Percentiles rank a stretch among this genome's conserved stretches.
These are phyloP conservation scores for Cyberlindnera mississippiensis DNA, from an alignment of 805 yeast genomes.

Conservation along the genomic window DNA sequence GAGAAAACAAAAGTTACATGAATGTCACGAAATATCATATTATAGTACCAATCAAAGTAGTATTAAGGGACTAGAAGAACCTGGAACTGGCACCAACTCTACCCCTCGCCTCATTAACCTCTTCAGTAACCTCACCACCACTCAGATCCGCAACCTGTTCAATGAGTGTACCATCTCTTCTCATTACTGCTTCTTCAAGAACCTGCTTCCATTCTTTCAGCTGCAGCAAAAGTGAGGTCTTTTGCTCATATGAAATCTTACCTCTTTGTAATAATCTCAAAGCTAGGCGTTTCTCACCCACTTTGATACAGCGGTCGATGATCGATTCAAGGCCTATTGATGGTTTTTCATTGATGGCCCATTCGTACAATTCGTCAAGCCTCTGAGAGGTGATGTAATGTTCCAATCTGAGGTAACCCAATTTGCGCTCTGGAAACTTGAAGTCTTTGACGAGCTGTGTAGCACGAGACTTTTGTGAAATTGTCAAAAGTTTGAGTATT, in stretches of 20 bases:
- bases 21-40: too few relatives aligned
- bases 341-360: slow-evolving; percentile 50
- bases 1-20: too few relatives aligned
- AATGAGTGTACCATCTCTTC: slow-evolving; percentile 15
- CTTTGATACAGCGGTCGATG: slow-evolving; percentile 17
- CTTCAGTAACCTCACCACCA: slow-evolving; percentile 2
- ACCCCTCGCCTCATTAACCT: slow-evolving; percentile 11
- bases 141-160: slow-evolving; percentile 11
- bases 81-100: slow-evolving; percentile 13
- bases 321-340: slow-evolving; percentile 72
- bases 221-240: slow-evolving; percentile 17
- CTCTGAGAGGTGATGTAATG: slow-evolving; percentile 41
- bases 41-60: too few relatives aligned
- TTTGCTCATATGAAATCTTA: slow-evolving; percentile 16
- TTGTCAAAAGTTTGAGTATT: slow-evolving; percentile 38
- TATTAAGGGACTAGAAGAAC: slow-evolving; percentile 11
- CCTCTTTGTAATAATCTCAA: slow-evolving; percentile 16
- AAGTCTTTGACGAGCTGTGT: slow-evolving; percentile 46
- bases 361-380: slow-evolving; percentile 53
- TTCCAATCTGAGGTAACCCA: slow-evolving; percentile 50
- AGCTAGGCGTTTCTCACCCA: slow-evolving; percentile 18
- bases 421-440: slow-evolving; percentile 53
- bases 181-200: slow-evolving; percentile 21
- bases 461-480: slow-evolving; percentile 49
- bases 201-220: slow-evolving; percentile 20